phyloP scores from a whole-genome alignment of 768 basidiomycete species.

The Daedalea quercina region DNA sequence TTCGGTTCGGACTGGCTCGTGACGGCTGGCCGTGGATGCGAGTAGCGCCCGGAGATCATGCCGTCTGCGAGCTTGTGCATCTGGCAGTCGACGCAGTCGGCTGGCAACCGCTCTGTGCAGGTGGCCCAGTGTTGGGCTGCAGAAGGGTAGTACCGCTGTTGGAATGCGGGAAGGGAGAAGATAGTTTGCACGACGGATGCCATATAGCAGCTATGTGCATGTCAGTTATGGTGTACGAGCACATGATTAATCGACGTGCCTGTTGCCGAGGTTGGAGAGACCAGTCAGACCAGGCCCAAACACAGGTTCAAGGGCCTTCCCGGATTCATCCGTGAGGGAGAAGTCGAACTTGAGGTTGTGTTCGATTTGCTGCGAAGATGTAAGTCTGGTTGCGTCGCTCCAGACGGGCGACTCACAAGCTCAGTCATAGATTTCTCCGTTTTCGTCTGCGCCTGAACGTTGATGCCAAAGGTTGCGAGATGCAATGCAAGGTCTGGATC shows the following conservation, averaged over 20 bases:
- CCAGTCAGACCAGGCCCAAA: constrained; percentile 90
- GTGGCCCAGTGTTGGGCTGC: constrained; percentile 46
- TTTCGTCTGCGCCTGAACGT: constrained; percentile 73
- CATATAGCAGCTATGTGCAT: constrained; percentile 80
- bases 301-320: constrained; percentile 80
- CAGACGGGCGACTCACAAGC: constrained; percentile 44
- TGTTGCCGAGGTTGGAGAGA: constrained; percentile 88
- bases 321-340: constrained; percentile 80
- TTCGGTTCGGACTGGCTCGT: constrained; percentile 13
- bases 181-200: constrained; percentile 86
- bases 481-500: constrained; percentile 74
- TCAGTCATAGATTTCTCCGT: constrained; percentile 98
- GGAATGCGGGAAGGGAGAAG: constrained; percentile 77
- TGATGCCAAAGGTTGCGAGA: constrained; percentile 80
- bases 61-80: constrained; percentile 91
- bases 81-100: constrained; percentile 91
- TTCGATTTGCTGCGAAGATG: constrained; percentile 74
- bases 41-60: constrained; percentile 87
- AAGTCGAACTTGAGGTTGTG: constrained; percentile 95
- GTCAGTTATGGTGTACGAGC: background rate
- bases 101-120: constrained; percentile 67
- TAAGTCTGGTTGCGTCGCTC: background rate
- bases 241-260: constrained; percentile 29
- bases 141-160: constrained; percentile 54
- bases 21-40: constrained; percentile 42